Evolutionary conservation across 345 rosid species (phyloP).

Genomic region (Arabidopsis suecica): DNA sequence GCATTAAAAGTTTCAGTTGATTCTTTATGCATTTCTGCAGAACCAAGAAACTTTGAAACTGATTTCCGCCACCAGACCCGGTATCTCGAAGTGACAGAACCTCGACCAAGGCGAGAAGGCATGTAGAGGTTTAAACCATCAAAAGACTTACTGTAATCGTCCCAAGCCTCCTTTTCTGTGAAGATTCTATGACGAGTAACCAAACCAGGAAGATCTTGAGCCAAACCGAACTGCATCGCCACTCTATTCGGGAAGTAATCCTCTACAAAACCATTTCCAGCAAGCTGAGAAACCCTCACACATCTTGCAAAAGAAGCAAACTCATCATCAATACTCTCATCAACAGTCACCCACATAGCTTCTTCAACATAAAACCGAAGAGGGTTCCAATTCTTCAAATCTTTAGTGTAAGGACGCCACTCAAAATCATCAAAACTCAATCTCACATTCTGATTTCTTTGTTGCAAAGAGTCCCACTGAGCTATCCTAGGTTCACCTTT

Average conservation of each 20-base stretch:
- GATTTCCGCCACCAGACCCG: constrained; percentile 55
- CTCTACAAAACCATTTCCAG: constrained; percentile 47
- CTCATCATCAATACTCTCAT: constrained; percentile 36
- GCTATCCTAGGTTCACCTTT: constrained; percentile 45
- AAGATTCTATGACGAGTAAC: constrained; percentile 14
- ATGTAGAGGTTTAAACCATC: constrained; percentile 39
- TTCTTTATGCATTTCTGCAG: background rate
- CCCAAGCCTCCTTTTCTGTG: constrained; percentile 21
- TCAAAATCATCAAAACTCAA: constrained; percentile 39
- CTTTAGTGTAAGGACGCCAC: constrained; percentile 53
- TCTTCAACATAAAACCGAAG: constrained; percentile 36
- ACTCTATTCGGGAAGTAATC: constrained; percentile 58
- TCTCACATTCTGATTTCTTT: constrained; percentile 24
- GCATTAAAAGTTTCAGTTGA: constrained; percentile 14
- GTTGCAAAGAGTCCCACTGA: constrained; percentile 32
- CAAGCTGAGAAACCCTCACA: constrained; percentile 47
- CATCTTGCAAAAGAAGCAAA: constrained; percentile 37
- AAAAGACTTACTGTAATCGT: constrained; percentile 46
- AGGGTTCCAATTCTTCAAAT: constrained; percentile 28
- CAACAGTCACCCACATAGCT: constrained; percentile 35
- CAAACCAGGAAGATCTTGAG: constrained; percentile 53
- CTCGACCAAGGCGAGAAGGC: constrained; percentile 46
- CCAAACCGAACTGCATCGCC: constrained; percentile 61
- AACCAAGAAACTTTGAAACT: constrained; percentile 5
- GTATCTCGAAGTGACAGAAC: constrained; percentile 51